Percentiles rank a stretch among this genome's conserved stretches.
phyloP scores from a whole-genome alignment of 192 early-diverging fungal species.

The Rhizoclosmatium sp. region DNA sequence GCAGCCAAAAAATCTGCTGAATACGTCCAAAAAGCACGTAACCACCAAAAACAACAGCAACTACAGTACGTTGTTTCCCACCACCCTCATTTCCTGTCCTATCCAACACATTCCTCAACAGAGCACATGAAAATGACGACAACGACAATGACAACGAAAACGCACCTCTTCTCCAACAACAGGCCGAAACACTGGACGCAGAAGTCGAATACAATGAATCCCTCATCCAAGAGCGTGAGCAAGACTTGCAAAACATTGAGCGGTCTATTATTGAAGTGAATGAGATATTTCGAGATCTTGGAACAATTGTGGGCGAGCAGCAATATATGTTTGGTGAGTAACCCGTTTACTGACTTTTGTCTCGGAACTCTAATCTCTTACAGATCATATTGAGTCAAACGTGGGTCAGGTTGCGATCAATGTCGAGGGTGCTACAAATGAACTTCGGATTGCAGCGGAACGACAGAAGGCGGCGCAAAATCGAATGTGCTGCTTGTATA shows the following conservation, averaged over 20 bases:
- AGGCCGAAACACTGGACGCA: conserved; percentile 70
- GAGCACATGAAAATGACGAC: neutral
- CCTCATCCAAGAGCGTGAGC: conserved; percentile 92
- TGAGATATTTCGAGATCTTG: conserved; percentile 96
- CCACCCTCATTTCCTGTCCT: neutral
- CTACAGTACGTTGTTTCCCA: neutral
- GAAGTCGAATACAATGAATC: conserved; percentile 95
- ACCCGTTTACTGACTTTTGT: conserved; percentile 4
- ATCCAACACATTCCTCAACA: conserved; percentile 3
- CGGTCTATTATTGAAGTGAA: conserved; percentile 93
- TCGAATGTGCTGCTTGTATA: conserved; percentile 83
- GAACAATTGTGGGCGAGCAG: conserved; percentile 97
- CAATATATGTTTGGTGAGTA: conserved; percentile 82
- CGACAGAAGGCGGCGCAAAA: conserved; percentile 81
- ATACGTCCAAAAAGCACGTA: conserved; percentile 76
- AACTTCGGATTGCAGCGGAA: conserved; percentile 80
- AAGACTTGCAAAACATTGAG: conserved; percentile 91
- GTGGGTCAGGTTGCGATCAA: conserved; percentile 83
- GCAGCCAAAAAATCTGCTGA: conserved; percentile 86
- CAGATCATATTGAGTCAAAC: conserved; percentile 95
- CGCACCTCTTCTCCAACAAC: conserved; percentile 58
- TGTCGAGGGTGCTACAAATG: conserved; percentile 78
- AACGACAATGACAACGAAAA: conserved; percentile 62
- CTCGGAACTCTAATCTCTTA: conserved; percentile 1
- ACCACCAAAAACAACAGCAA: conserved; percentile 27